A percentile compares a stretch with the other conserved stretches of the same genome.
phyloP scores from a whole-genome alignment of 345 rosid genomes.

The Turnera subulata region DNA sequence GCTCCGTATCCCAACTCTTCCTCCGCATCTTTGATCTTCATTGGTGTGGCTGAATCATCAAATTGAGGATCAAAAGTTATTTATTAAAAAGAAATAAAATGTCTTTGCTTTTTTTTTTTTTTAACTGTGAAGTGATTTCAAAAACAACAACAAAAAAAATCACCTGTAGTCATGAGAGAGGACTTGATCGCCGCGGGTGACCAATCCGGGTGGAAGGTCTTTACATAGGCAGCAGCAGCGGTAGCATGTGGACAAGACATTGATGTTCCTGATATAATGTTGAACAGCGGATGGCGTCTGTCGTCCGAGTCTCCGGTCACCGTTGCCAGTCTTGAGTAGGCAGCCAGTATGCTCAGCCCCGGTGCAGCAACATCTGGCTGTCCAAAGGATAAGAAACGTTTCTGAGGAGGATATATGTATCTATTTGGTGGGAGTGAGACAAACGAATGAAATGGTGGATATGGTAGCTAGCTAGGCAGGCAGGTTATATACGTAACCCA shows the following conservation, averaged over 20 bases:
- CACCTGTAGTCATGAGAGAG: conserved; percentile 89
- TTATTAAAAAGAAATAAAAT: neutral
- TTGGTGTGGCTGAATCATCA: conserved; percentile 49
- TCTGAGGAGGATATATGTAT: no score
- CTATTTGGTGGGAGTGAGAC: no score
- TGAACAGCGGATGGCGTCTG: conserved; percentile 34
- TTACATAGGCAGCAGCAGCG: conserved; percentile 79
- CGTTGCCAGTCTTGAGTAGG: conserved; percentile 45
- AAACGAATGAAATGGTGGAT: no score
- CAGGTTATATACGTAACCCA: conserved; percentile 4
- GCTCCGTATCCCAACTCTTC: conserved; percentile 64
- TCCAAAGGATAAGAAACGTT: neutral
- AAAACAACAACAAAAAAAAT: neutral
- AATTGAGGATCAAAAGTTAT: neutral
- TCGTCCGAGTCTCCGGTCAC: conserved; percentile 42
- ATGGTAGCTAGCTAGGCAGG: no score
- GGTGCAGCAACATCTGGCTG: conserved; percentile 95
- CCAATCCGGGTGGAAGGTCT: conserved; percentile 81
- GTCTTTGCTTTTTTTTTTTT: neutral
- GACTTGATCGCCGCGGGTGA: conserved; percentile 82
- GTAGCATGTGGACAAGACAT: conserved; percentile 87
- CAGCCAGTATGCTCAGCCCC: conserved; percentile 72
- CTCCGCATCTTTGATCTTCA: conserved; percentile 42
- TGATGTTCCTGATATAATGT: conserved; percentile 79
- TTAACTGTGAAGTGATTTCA: no score